Conservation (phyloP, 139 green algal species). For the Chlorella sp. region DNA sequence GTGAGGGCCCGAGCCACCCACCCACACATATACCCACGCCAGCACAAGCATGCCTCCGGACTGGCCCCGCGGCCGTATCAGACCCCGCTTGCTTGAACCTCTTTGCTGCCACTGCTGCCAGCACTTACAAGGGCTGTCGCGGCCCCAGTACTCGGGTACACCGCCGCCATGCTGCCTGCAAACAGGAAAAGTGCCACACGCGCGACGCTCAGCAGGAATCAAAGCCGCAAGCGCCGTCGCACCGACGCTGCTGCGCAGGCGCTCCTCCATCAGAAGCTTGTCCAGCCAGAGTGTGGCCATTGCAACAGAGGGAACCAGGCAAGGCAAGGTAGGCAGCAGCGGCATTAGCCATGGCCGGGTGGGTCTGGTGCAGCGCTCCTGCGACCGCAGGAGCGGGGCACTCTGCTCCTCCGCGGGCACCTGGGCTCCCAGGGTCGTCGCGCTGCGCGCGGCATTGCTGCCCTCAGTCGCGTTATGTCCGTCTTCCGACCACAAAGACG, state of each 20-base stretch:
- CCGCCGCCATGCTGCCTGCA: slow-evolving; percentile 17
- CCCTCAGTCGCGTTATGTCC: no score
- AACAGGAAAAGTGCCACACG: background rate
- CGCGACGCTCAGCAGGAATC: background rate
- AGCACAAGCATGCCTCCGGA: background rate
- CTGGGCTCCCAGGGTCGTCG: no score
- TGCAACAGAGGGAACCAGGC: no score
- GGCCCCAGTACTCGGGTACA: slow-evolving; percentile 89
- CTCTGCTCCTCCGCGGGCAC: no score
- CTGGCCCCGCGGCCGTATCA: background rate
- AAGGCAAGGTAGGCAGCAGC: no score
- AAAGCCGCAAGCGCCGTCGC: background rate
- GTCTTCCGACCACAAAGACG: no score
- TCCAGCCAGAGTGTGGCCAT: no score
- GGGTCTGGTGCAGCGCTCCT: no score
- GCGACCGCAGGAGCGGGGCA: no score
- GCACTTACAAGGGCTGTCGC: slow-evolving; percentile 52
- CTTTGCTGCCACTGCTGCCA: background rate
- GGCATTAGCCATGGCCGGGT: no score
- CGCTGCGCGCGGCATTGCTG: no score
- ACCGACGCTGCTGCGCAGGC: background rate
- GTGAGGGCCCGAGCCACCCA: background rate
- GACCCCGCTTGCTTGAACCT: background rate
- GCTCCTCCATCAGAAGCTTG: no score
- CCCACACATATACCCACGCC: background rate